phyloP scores from a whole-genome alignment of 2,329 filamentous ascomycete species.

The Trichophaea hybrida region DNA sequence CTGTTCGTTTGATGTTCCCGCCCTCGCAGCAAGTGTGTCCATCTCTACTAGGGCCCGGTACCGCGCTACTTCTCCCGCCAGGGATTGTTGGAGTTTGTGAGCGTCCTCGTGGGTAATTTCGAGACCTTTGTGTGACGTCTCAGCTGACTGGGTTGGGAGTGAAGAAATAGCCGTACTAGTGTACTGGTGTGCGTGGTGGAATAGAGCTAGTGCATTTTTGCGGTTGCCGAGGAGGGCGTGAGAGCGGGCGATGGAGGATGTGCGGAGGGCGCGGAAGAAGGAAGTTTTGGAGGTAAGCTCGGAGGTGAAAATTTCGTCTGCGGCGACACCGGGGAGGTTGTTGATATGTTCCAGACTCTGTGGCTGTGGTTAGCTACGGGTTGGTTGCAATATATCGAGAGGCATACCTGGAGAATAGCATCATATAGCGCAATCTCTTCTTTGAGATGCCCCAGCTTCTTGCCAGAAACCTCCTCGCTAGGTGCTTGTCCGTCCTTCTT shows the following conservation, averaged over 20 bases:
- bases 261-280: conserved; percentile 82
- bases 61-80: conserved; percentile 60
- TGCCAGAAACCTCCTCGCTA: conserved; percentile 47
- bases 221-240: conserved; percentile 59
- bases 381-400: background rate
- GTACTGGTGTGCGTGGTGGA: conserved; percentile 50
- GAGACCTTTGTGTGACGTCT: conserved; percentile 47
- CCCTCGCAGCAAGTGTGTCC: conserved; percentile 43
- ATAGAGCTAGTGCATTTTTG: conserved; percentile 71
- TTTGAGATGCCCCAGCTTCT: conserved; percentile 63
- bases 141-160: conserved; percentile 31
- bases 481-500: conserved; percentile 41
- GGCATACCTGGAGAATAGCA: conserved; percentile 39
- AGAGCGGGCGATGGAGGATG: conserved; percentile 70
- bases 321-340: conserved; percentile 76
- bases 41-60: conserved; percentile 78
- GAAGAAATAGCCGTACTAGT: conserved; percentile 33
- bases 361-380: conserved; percentile 34
- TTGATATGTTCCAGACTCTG: conserved; percentile 84
- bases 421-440: conserved; percentile 85
- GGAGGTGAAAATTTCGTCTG: conserved; percentile 58
- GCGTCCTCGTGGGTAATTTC: conserved; percentile 48
- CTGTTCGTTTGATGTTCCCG: conserved; percentile 33
- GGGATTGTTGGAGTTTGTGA: conserved; percentile 44
- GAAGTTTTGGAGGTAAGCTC: conserved; percentile 64